Evolutionary conservation across 441 rosid genomes (phyloP).

Genomic region (Geranium incanum): DNA sequence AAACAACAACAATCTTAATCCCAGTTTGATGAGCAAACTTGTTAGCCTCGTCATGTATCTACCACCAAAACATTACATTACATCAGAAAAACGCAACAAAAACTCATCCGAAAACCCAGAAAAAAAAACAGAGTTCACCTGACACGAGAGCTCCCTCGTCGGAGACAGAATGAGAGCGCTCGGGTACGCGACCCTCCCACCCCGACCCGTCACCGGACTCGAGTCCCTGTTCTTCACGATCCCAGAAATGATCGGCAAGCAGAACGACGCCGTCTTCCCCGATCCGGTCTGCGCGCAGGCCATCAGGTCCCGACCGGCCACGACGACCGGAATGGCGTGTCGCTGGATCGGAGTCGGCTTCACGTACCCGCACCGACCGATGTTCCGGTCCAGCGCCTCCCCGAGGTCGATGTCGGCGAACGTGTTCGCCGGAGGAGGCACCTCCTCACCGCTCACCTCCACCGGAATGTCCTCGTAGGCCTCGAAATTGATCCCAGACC

Average conservation of each 20-base stretch:
- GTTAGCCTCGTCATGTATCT: constrained; percentile 43
- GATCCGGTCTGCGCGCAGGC: constrained; percentile 58
- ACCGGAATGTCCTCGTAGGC: constrained; percentile 45
- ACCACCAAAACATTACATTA: neutral
- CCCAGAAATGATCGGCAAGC: constrained; percentile 41
- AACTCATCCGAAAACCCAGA: neutral
- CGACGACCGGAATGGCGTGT: constrained; percentile 43
- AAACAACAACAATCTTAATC: constrained; percentile 36
- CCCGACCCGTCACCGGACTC: constrained; percentile 15
- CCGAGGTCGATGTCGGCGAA: constrained; percentile 38
- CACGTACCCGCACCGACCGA: constrained; percentile 37
- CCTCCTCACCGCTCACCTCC: constrained; percentile 31
- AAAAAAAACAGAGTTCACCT: constrained; percentile 23
- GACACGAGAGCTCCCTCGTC: constrained; percentile 50
- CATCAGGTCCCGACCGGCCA: constrained; percentile 52
- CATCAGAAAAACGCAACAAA: neutral
- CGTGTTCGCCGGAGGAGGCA: constrained; percentile 29
- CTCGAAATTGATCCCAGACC: constrained; percentile 30
- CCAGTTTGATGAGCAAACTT: constrained; percentile 41
- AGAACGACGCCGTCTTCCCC: constrained; percentile 51
- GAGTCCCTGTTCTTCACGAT: constrained; percentile 20
- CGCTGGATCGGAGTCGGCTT: constrained; percentile 51
- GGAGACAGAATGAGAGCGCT: constrained; percentile 44
- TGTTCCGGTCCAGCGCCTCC: constrained; percentile 29
- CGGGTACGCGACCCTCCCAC: constrained; percentile 28